Evolutionary conservation across 352 stramenopile species (phyloP).

Genomic region (Phytophthora sansomeana): DNA sequence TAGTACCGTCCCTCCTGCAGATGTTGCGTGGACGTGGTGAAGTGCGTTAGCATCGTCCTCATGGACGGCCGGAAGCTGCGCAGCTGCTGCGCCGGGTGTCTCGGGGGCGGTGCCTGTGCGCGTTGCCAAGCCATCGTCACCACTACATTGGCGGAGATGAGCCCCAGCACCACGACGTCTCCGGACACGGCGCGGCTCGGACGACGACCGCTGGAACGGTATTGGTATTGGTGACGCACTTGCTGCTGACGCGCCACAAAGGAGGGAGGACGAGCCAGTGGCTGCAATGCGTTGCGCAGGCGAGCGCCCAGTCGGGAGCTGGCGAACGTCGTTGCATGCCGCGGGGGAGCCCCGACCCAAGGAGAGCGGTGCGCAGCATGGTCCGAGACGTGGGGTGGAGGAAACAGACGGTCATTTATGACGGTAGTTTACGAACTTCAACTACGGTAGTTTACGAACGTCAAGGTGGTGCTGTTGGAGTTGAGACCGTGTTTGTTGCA

Average conservation of each 20-base stretch:
- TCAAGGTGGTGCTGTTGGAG: slow-evolving; percentile 15
- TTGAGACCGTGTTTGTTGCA: slow-evolving; percentile 21
- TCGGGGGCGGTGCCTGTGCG: slow-evolving; percentile 48
- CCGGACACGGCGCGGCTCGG: slow-evolving; percentile 33
- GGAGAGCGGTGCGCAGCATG: slow-evolving; percentile 21
- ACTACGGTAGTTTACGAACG: not conserved
- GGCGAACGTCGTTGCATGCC: slow-evolving; percentile 19
- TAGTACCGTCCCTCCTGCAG: slow-evolving; percentile 69
- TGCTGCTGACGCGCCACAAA: slow-evolving; percentile 27
- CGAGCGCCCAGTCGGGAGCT: slow-evolving; percentile 6
- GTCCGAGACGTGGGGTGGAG: too few relatives aligned
- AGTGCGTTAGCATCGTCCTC: slow-evolving; percentile 74
- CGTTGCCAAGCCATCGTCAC: slow-evolving; percentile 71
- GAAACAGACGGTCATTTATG: too few relatives aligned
- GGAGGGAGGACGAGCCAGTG: slow-evolving; percentile 9
- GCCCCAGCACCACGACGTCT: slow-evolving; percentile 55
- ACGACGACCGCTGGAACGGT: slow-evolving; percentile 30
- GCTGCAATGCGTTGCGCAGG: slow-evolving; percentile 22
- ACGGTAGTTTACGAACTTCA: not conserved
- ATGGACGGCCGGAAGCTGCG: slow-evolving; percentile 38
- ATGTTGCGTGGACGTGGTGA: slow-evolving; percentile 79
- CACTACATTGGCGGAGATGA: slow-evolving; percentile 64
- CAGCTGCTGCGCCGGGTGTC: slow-evolving; percentile 36
- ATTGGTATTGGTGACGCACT: slow-evolving; percentile 32
- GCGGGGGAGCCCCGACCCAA: slow-evolving; percentile 3